phyloP scores from a whole-genome alignment of 441 rosid species.

The Pelargonium fulgidum region DNA sequence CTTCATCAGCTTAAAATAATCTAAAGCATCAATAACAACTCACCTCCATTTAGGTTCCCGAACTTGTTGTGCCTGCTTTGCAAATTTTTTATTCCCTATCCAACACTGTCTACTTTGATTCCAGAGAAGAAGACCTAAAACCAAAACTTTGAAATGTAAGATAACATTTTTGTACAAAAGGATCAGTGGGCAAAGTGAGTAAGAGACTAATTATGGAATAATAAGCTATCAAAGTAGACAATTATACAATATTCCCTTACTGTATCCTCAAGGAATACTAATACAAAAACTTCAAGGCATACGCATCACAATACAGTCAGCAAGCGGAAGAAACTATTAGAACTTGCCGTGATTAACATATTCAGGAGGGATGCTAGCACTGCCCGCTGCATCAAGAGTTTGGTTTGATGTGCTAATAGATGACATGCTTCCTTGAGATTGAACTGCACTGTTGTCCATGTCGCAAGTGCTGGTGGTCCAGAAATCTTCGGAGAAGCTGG shows the following conservation, averaged over 20 bases:
- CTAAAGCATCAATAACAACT: conserved; percentile 25
- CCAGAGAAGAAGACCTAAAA: conserved; percentile 64
- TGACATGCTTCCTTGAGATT: conserved; percentile 62
- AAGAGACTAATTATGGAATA: too few species aligned
- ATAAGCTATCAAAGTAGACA: neutral
- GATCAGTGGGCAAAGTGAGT: too few species aligned
- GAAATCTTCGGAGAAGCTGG: conserved; percentile 42
- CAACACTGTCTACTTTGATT: conserved; percentile 57
- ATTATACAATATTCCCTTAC: neutral
- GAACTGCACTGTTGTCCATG: conserved; percentile 57
- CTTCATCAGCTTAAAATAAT: neutral
- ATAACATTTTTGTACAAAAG: neutral
- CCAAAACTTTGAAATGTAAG: conserved; percentile 13
- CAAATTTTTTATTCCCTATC: conserved; percentile 42
- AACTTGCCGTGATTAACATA: conserved; percentile 78
- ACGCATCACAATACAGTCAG: neutral
- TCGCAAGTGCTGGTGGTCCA: conserved; percentile 53
- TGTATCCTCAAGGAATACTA: neutral
- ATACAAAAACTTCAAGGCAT: neutral
- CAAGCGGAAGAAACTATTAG: conserved; percentile 14
- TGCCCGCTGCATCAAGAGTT: conserved; percentile 41
- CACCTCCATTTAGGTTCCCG: conserved; percentile 52
- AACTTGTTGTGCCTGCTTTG: conserved; percentile 24
- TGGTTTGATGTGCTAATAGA: conserved; percentile 45
- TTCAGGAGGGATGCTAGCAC: conserved; percentile 41